phyloP scores from a whole-genome alignment of 2,329 filamentous ascomycete species.

The Dactylellina leptospora region DNA sequence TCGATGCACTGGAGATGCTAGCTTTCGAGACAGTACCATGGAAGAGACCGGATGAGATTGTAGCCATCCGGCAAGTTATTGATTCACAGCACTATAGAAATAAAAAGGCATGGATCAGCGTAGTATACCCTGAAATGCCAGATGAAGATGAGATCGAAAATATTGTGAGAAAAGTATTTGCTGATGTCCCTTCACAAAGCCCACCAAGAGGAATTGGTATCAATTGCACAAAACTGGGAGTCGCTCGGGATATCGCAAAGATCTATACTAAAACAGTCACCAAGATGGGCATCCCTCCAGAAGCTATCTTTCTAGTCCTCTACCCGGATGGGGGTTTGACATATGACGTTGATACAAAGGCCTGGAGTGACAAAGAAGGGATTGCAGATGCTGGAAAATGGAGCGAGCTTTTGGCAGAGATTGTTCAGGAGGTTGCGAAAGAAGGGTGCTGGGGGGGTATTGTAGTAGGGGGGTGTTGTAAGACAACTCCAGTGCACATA shows the following conservation, averaged over 20 bases:
- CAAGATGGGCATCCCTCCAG: background rate
- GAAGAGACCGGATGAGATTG: slow-evolving; percentile 32
- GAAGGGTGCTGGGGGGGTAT: slow-evolving; percentile 28
- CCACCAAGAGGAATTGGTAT: slow-evolving; percentile 34
- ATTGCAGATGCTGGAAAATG: slow-evolving; percentile 31
- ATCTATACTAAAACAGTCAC: slow-evolving; percentile 26
- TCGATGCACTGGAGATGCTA: slow-evolving; percentile 14
- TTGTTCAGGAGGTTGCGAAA: background rate
- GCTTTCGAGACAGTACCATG: slow-evolving; percentile 43
- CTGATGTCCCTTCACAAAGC: background rate
- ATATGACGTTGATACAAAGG: slow-evolving; percentile 43
- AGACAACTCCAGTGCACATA: slow-evolving; percentile 42
- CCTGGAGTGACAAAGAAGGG: slow-evolving; percentile 31
- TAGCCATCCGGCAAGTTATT: slow-evolving; percentile 18
- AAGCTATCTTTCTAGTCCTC: slow-evolving; percentile 16
- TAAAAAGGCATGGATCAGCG: slow-evolving; percentile 36
- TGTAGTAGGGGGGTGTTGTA: slow-evolving; percentile 41
- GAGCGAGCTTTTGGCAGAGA: slow-evolving; percentile 13
- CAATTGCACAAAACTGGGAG: slow-evolving; percentile 39
- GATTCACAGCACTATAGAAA: slow-evolving; percentile 8
- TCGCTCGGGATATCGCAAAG: slow-evolving; percentile 11
- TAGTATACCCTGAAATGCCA: slow-evolving; percentile 28
- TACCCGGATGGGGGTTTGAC: slow-evolving; percentile 46
- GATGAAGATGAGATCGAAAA: background rate
- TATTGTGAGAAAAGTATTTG: slow-evolving; percentile 27